Evolutionary conservation across 495 filamentous ascomycete genomes (phyloP).

Genomic region (Xylaria longipes): DNA sequence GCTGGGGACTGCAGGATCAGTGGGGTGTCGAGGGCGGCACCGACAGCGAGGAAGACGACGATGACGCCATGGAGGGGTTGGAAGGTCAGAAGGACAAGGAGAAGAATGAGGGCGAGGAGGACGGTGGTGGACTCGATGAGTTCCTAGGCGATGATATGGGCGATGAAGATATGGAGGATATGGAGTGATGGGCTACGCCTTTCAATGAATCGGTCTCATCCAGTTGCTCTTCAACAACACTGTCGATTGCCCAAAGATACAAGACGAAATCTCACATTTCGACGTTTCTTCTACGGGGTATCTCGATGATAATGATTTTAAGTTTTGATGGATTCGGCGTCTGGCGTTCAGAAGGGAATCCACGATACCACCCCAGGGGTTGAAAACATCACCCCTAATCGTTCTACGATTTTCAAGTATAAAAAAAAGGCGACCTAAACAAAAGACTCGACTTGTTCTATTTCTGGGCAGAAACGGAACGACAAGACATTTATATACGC

Average conservation of each 20-base stretch:
- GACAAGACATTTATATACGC: background rate
- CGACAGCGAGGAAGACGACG: conserved; percentile 54
- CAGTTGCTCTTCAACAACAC: background rate
- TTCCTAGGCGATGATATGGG: conserved; percentile 51
- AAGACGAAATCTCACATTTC: background rate
- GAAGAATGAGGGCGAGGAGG: conserved; percentile 52
- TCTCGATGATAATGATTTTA: background rate
- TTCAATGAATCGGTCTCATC: background rate
- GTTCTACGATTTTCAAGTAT: background rate
- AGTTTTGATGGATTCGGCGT: conserved; percentile 2
- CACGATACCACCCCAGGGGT: conserved; percentile 8
- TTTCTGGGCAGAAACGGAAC: background rate
- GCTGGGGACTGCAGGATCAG: conserved; percentile 82
- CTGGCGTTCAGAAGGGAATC: conserved; percentile 12
- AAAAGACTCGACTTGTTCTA: background rate
- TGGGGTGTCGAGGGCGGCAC: conserved; percentile 62
- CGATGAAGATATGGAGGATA: conserved; percentile 44
- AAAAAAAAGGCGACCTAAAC: background rate
- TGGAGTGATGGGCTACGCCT: conserved; percentile 21
- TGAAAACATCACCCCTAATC: too few species aligned
- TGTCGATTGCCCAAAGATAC: background rate
- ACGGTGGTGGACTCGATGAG: conserved; percentile 64
- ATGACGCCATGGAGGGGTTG: conserved; percentile 55
- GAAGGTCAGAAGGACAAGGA: conserved; percentile 45
- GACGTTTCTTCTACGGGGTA: background rate